Conservation (phyloP, 805 yeast species). For the Candida michaelii region DNA sequence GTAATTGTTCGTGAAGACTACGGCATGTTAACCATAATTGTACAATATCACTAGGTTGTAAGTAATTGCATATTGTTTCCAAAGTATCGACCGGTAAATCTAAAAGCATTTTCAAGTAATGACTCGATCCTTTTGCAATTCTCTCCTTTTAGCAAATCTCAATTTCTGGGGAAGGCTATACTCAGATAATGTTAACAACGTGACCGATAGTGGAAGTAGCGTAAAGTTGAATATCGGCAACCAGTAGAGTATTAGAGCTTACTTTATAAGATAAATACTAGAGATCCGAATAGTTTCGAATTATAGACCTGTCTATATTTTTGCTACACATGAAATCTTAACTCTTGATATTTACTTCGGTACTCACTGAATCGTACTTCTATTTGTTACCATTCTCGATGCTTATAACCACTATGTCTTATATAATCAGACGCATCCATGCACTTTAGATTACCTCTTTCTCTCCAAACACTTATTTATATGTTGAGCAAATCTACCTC, state of each 20-base stretch:
- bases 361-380: too few species aligned
- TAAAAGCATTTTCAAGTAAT: slow-evolving; percentile 1
- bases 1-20: slow-evolving; percentile 27
- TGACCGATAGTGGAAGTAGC: too few species aligned
- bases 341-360: too few species aligned
- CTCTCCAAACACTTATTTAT: slow-evolving; percentile 87
- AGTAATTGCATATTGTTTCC: slow-evolving; percentile 14
- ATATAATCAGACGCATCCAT: too few species aligned
- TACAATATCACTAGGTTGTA: slow-evolving; percentile 40
- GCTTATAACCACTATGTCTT: too few species aligned
- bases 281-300: too few species aligned
- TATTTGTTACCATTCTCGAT: too few species aligned
- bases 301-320: slow-evolving; percentile 1
- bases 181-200: neutral
- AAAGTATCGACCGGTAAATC: slow-evolving; percentile 8
- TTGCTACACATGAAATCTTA: neutral
- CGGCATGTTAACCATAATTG: slow-evolving; percentile 40
- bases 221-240: too few species aligned
- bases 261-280: too few species aligned
- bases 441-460: slow-evolving; percentile 44
- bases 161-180: slow-evolving; percentile 3
- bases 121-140: neutral
- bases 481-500: slow-evolving; percentile 90
- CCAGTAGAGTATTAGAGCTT: too few species aligned
- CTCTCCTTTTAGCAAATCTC: slow-evolving; percentile 4